A percentile compares a stretch with the other conserved stretches of the same genome.
Conservation (phyloP, 2,329 filamentous ascomycete species). For the Apiospora hydei region DNA sequence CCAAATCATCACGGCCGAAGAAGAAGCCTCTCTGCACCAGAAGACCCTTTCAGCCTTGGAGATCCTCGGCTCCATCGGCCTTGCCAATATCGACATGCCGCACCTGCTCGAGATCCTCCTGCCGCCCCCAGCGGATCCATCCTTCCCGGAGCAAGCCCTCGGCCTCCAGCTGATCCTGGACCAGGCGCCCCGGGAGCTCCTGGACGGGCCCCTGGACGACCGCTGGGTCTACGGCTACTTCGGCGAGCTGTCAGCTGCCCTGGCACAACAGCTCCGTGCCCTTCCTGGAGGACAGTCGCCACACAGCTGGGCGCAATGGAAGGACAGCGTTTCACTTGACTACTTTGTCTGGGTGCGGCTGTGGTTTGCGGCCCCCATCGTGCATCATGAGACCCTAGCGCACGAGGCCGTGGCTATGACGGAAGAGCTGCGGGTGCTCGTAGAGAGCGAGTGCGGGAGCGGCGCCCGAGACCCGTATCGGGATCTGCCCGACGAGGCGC, state of each 20-base stretch:
- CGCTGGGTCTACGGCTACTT: slow-evolving; percentile 40
- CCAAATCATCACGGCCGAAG: not conserved
- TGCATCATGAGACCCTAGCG: slow-evolving; percentile 35
- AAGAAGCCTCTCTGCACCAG: slow-evolving; percentile 6
- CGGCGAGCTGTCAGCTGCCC: slow-evolving; percentile 32
- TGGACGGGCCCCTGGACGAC: slow-evolving; percentile 34
- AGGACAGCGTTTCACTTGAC: slow-evolving; percentile 32
- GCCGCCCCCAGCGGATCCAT: slow-evolving; percentile 31
- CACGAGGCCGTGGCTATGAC: slow-evolving; percentile 30
- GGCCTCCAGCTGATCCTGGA: slow-evolving; percentile 40
- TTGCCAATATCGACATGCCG: slow-evolving; percentile 36
- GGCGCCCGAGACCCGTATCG: slow-evolving; percentile 33
- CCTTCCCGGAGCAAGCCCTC: slow-evolving; percentile 37
- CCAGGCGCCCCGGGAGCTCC: slow-evolving; percentile 36
- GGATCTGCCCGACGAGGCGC: slow-evolving; percentile 27
- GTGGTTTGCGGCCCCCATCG: slow-evolving; percentile 36
- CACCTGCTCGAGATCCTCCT: slow-evolving; percentile 36
- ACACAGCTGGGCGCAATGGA: slow-evolving; percentile 32
- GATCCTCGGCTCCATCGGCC: slow-evolving; percentile 23
- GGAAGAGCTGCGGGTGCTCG: slow-evolving; percentile 34
- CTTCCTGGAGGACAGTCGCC: slow-evolving; percentile 32
- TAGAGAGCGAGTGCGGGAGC: slow-evolving; percentile 31
- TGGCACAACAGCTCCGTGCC: slow-evolving; percentile 28
- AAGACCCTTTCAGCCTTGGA: slow-evolving; percentile 20
- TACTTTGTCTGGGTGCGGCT: slow-evolving; percentile 38